A percentile compares a stretch with the other conserved stretches of the same genome.
Conservation (phyloP, 768 basidiomycete species). For the Mycena indigotica region DNA sequence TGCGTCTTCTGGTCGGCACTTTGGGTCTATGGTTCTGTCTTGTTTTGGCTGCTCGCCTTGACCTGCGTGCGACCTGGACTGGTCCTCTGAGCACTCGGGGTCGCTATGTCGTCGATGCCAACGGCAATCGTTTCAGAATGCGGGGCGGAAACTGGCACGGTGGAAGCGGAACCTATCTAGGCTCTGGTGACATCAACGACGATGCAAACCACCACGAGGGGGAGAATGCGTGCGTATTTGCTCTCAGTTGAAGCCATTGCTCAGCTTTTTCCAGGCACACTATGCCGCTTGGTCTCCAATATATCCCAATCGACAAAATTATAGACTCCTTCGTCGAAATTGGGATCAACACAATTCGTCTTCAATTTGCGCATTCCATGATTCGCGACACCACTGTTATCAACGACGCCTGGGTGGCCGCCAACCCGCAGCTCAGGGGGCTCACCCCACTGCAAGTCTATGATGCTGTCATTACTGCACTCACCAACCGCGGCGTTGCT, state of each 20-base stretch:
- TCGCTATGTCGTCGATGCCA: not conserved
- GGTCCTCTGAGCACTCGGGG: not conserved
- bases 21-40: not conserved
- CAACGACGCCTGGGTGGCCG: conserved; percentile 17
- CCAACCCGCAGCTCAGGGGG: conserved; percentile 22
- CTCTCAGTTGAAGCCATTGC: no score
- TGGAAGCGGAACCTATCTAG: not conserved
- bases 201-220: not conserved
- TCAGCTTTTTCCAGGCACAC: conserved; percentile 18
- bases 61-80: not conserved
- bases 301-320: conserved; percentile 20
- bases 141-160: not conserved
- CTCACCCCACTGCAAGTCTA: conserved; percentile 19
- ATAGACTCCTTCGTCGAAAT: conserved; percentile 17
- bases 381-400: conserved; percentile 14
- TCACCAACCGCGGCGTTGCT: conserved; percentile 17
- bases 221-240: no score
- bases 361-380: conserved; percentile 19
- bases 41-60: not conserved
- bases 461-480: conserved; percentile 17
- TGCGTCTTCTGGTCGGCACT: not conserved
- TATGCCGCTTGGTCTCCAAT: conserved; percentile 21
- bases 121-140: not conserved
- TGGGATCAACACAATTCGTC: conserved; percentile 18
- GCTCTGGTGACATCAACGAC: not conserved